phyloP scores from a whole-genome alignment of 257 asterid genomes.

The Solanum etuberosum region DNA sequence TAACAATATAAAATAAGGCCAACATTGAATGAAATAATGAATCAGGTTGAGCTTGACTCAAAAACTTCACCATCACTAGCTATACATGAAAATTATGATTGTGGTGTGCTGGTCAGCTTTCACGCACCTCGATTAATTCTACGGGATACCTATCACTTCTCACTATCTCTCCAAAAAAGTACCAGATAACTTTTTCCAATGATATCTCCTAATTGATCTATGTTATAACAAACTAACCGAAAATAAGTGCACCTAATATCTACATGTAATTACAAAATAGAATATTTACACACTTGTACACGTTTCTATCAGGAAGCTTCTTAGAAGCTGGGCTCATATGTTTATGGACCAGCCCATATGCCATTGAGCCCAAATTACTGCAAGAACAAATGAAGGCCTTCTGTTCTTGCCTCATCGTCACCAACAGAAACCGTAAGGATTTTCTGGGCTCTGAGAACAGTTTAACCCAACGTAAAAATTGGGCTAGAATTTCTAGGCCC shows the following conservation, averaged over 20 bases:
- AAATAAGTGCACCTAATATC: background rate
- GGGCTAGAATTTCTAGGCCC: background rate
- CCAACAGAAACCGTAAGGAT: background rate
- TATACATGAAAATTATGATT: too few species aligned
- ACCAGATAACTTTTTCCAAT: too few species aligned
- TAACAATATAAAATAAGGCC: background rate
- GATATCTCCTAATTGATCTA: background rate
- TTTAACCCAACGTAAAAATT: background rate
- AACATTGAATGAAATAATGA: too few species aligned
- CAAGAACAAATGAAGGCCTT: background rate
- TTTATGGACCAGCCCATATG: background rate
- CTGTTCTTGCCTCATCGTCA: background rate
- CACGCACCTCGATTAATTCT: rapidly evolving
- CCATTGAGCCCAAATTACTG: background rate
- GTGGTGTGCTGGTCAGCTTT: rapidly evolving
- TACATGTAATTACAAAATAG: background rate
- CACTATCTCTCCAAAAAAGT: too few species aligned
- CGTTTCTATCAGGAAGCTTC: background rate
- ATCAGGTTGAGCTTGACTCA: background rate
- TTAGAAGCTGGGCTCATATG: background rate
- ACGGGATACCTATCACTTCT: too few species aligned
- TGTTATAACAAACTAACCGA: background rate
- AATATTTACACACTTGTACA: too few species aligned
- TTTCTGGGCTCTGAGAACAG: background rate
- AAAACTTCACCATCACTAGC: background rate